Evolutionary conservation across 345 rosid species (phyloP).

Genomic region (Barbarea vulgaris): DNA sequence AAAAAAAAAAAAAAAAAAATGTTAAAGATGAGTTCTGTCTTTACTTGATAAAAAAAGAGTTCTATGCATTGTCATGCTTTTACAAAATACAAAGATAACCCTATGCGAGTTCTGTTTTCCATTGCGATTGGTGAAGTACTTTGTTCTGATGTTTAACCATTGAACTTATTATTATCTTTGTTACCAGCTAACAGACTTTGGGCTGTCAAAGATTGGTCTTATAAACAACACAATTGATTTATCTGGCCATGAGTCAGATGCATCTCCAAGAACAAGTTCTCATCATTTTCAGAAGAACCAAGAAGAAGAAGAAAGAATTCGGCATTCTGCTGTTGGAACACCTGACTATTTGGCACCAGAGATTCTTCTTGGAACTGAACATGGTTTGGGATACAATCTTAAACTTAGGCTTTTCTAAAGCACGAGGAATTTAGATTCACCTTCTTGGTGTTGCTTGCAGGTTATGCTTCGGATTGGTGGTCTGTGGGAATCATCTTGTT

Average conservation of each 20-base stretch:
- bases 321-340: slow-evolving; percentile 76
- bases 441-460: slow-evolving; percentile 49
- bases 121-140: slow-evolving; percentile 11
- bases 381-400: slow-evolving; percentile 52
- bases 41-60: background rate
- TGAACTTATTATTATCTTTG: slow-evolving; percentile 39
- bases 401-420: background rate
- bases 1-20: background rate
- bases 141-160: background rate
- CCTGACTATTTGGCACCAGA: slow-evolving; percentile 93
- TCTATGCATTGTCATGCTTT: background rate
- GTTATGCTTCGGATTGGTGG: slow-evolving; percentile 89
- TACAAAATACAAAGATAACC: background rate
- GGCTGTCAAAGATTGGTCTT: slow-evolving; percentile 84
- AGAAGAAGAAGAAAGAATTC: slow-evolving; percentile 48
- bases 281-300: slow-evolving; percentile 45
- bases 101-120: background rate
- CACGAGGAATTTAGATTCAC: slow-evolving; percentile 32
- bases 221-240: slow-evolving; percentile 75
- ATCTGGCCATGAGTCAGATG: slow-evolving; percentile 55
- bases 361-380: slow-evolving; percentile 89
- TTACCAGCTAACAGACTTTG: slow-evolving; percentile 87
- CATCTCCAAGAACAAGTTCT: slow-evolving; percentile 43
- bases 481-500: slow-evolving; percentile 85
- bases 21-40: background rate